phyloP scores from a whole-genome alignment of 306 rosid genomes.

The Sophora flavescens region DNA sequence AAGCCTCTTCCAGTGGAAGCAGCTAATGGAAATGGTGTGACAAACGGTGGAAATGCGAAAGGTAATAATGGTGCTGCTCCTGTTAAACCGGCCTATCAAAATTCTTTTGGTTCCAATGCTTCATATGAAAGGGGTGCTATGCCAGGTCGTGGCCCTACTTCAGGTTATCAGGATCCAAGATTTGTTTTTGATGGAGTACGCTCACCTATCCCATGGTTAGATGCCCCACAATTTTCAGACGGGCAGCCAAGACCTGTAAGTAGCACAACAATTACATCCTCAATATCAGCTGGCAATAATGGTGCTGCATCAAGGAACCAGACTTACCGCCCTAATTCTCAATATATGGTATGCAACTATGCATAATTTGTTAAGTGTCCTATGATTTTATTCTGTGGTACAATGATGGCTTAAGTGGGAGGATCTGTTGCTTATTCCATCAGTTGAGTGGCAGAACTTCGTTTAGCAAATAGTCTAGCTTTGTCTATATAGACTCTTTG shows the following conservation, averaged over 20 bases:
- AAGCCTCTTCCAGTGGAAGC: slow-evolving; percentile 75
- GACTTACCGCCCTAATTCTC: slow-evolving; percentile 74
- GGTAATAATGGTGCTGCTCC: slow-evolving; percentile 62
- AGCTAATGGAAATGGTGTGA: slow-evolving; percentile 63
- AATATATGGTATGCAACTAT: slow-evolving; percentile 68
- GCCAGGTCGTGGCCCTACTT: slow-evolving; percentile 72
- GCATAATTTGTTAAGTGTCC: background rate
- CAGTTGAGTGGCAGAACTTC: background rate
- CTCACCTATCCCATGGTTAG: slow-evolving; percentile 75
- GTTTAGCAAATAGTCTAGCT: background rate
- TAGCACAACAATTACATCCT: slow-evolving; percentile 61
- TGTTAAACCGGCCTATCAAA: slow-evolving; percentile 52
- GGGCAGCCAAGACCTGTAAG: slow-evolving; percentile 84
- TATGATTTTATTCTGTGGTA: background rate
- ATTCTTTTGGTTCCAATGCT: slow-evolving; percentile 53
- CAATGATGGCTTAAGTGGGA: background rate
- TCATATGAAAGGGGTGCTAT: slow-evolving; percentile 59
- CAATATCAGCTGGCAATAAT: slow-evolving; percentile 65
- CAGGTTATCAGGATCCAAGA: slow-evolving; percentile 90
- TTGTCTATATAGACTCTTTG: background rate
- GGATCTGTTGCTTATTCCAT: background rate
- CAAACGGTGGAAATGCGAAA: slow-evolving; percentile 61
- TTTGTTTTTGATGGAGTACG: slow-evolving; percentile 69
- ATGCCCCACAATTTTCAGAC: slow-evolving; percentile 76
- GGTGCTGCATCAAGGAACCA: slow-evolving; percentile 72